These are phyloP conservation scores for Didymella segeticola DNA, from an alignment of 2,329 filamentous ascomycete species.

Conservation along the genomic window DNA sequence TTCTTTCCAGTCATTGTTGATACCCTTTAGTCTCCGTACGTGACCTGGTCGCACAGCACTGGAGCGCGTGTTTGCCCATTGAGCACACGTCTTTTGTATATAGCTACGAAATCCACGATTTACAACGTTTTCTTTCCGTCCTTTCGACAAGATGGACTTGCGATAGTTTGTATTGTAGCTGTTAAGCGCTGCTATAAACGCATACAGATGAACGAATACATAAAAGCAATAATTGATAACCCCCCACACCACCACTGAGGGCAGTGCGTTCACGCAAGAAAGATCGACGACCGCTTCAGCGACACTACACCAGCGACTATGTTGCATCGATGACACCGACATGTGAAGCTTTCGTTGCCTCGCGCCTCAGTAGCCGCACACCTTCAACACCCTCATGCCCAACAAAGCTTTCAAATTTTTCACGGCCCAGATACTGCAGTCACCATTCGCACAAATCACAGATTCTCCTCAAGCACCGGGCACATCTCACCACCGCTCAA, in stretches of 20 bases:
- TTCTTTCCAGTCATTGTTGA: conserved; percentile 21
- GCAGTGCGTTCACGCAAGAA: background rate
- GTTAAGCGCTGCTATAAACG: background rate
- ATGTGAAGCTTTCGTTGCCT: background rate
- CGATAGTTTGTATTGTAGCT: background rate
- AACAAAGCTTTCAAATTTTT: background rate
- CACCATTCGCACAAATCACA: background rate
- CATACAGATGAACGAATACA: conserved; percentile 9
- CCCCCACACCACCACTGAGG: too few relatives aligned
- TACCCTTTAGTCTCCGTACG: conserved; percentile 20
- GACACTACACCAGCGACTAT: background rate
- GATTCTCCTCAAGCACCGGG: background rate
- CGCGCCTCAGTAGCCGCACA: background rate
- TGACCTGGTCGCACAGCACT: background rate
- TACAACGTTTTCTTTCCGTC: background rate
- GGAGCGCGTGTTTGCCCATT: conserved; percentile 6
- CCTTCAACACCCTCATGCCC: background rate
- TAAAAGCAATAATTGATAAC: background rate
- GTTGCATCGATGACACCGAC: background rate
- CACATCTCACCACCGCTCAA: background rate
- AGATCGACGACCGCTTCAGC: too few relatives aligned
- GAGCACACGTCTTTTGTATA: conserved; percentile 1
- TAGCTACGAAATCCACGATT: background rate
- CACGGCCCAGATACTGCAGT: background rate
- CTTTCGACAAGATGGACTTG: background rate